Evolutionary conservation across 768 basidiomycete genomes (phyloP), one percentile per base, ranked within the genome.

Genomic region (Amanita rimosa): DNA sequence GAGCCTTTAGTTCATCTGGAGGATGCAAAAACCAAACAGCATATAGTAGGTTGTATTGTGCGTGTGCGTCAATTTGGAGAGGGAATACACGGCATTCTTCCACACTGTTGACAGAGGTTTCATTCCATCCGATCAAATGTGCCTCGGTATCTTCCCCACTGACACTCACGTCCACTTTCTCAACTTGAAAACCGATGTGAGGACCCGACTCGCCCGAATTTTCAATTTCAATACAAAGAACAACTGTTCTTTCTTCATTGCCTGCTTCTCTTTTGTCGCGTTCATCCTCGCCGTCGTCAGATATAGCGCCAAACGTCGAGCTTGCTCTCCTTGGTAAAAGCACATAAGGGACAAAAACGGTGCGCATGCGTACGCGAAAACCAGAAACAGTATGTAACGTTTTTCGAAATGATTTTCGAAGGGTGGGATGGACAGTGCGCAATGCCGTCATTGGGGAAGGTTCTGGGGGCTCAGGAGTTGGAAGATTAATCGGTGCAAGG

Each of bases 291-390:
- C 70, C 70, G 3, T 60, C 50, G 3, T 61, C 60, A 10, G 60
- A 55, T 10, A 57, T 46, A 7, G 50, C 53, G 9, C 54, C 57
- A 10, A 60, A 55, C 11, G 57, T 45, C 5, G 49, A 53, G 10
- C 53, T 58, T 33, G 64, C 62, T 14, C 55, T 56, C 27, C 73
- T 73, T 1, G 80, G 78, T 3, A 90, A 66, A 39, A 91, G 70
- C 17, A 93, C 76, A 55, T 89, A 83, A 0, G 93, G 93, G 9
- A 94, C 81, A 54, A 93, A 90, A 4, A 92, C 85, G 0, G 91
- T 93, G n/a, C 91, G 77, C 93, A 95, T 95, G 29, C 91, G 81
- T 21, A 96, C 85, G 17, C 81, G 75, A 63, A 96, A 85, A 3
- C 90, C 92, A 22, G 87, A 85, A 3, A 84, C 80, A 0, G 87